Base-by-base conservation (phyloP, 2,329 filamentous ascomycete species). In the Beauveria sp. region DNA sequence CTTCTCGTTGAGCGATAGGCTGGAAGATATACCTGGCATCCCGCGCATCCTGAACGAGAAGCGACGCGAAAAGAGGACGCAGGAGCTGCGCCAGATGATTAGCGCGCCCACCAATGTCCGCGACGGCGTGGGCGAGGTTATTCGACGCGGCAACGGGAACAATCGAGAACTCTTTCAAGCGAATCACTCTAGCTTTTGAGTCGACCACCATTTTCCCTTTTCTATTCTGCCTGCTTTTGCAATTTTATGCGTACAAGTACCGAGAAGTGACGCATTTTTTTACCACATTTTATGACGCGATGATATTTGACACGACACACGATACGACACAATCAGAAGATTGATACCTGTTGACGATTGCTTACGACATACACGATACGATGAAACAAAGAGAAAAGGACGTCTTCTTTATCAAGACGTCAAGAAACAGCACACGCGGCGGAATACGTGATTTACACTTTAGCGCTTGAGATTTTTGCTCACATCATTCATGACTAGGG, bases 31-130 rank as follows among this genome's bases (percentile, higher is more conserved):
- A 47, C 79, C 80, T 50, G 82, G 80, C 28, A 70, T 87, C 3
- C 78, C 81, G 40, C 77, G 81, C 18, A 78, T 79, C 53, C 66
- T 87, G 18, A 86, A 81, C 67, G 85, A 88, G 67, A 78, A 78
- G 65, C 76, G 81, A 57, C 78, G 83, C 26, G 82, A 85, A 72
- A 85, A 83, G 72, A 75, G 85, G 57, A 81, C 79, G 24, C 77
- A 81, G 62, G 83, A 84, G 67, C 74, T 88, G 58, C 77, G 85
- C 8, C 75, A 80, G 65, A 86, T 79, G 70, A 88, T 88, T 50
- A 86, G 83, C 63, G 79, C 77, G 5, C 85, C 85, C 0, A 78
- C 74, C 26, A 81, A 84, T 67, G 82, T 86, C 22, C 74, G 82
- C 28, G 83, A 86, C 64, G 82, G 82, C 3, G 80, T 86, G 3